Percentiles rank a stretch among this genome's conserved stretches.
phyloP scores from a whole-genome alignment of 148 eudicot species.

The Simmondsia chinensis region DNA sequence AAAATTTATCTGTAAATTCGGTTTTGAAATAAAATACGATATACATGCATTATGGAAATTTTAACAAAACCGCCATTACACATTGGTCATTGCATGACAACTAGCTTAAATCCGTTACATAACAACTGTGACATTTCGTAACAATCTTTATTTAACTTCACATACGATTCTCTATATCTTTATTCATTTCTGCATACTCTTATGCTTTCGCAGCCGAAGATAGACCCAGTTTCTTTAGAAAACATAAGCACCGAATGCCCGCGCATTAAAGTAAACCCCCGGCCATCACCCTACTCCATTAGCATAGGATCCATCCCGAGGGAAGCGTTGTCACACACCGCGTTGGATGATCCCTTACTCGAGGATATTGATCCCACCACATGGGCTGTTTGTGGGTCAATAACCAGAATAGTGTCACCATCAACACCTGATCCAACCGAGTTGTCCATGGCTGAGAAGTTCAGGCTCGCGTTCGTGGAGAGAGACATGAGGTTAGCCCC shows the following conservation, averaged over 20 bases:
- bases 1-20: too few species aligned
- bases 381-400: conserved; percentile 44
- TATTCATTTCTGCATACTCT: not conserved
- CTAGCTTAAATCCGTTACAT: too few species aligned
- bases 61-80: too few species aligned
- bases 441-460: conserved; percentile 71
- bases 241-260: conserved; percentile 69
- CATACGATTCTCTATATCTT: too few species aligned
- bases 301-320: conserved; percentile 44
- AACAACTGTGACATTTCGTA: too few species aligned
- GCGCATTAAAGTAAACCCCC: conserved; percentile 72
- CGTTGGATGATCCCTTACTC: conserved; percentile 53
- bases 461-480: conserved; percentile 70
- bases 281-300: conserved; percentile 48
- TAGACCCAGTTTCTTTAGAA: conserved; percentile 50
- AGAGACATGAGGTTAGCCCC: conserved; percentile 86
- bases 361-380: conserved; percentile 65
- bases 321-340: conserved; percentile 41
- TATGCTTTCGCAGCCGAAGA: conserved; percentile 51
- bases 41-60: too few species aligned
- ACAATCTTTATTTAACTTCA: too few species aligned
- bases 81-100: too few species aligned
- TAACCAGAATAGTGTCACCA: conserved; percentile 7
- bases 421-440: conserved; percentile 17
- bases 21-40: too few species aligned